Evolutionary conservation across 257 asterid genomes (phyloP), one percentile per base, ranked within the genome.

Genomic region (Primulina huaijiensis): DNA sequence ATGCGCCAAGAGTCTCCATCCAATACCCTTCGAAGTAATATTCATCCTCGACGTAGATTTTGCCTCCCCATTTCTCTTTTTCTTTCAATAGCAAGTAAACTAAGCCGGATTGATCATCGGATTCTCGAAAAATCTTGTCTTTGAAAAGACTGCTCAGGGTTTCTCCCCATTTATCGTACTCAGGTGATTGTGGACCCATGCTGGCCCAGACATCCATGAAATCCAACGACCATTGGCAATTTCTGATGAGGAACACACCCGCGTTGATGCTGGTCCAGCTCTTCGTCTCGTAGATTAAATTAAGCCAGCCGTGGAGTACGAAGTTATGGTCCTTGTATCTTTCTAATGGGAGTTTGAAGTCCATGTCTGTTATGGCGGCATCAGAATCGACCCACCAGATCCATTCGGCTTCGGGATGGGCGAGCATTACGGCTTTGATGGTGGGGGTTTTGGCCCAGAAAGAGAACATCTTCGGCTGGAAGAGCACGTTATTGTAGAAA

Each of bases 321-420:
- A 94, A 20, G 66, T 94, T 94, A 59, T 84, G 82, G 31, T 25
- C 73, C 64, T 71, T 79, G 88, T 94, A 94, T 8, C 89, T 82
- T 19, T 77, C 82, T 75, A 94, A 64, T 8, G 99, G 99, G 1
- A 81, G 80, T 67, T 56, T 69, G 67, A 94, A 94, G 78, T 89
- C 97, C 99, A 94, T 94, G 70, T 94, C 99, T n/a, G 99, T 94
- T 74, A 94, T 72, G 6, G 95, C 97, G 3, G 99, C 97, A 77
- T 94, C 99, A 60, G 97, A 89, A 56, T 94, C 99, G 1, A 94
- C 95, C 99, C 99, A 94, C 99, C 99, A 94, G 89, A 94, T 91
- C 99, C 97, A 94, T 82, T 94, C 99, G 67, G 85, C 87, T 76
- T 94, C 96, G 27, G 97, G 99, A 72, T 94, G 99, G 63, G 99